Base-by-base conservation (phyloP, 2,329 filamentous ascomycete genomes). In the Fusarium burgessii region DNA sequence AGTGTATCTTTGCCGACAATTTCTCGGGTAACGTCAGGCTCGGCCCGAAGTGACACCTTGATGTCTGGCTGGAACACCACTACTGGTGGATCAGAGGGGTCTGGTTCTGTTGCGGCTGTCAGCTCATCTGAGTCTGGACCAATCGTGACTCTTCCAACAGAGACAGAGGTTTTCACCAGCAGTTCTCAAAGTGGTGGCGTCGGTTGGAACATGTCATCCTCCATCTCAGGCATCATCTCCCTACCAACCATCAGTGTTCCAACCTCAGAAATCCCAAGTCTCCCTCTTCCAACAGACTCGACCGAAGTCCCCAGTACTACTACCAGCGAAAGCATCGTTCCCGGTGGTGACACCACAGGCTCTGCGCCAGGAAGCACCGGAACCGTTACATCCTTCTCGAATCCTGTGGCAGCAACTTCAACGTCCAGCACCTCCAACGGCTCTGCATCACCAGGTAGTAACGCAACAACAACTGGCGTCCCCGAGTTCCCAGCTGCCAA, bases 401-500 rank as follows among this genome's bases (percentile, higher is more conserved):
- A 65, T 62, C 43, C 56, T 60, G 50, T 65, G n/a, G 18, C 56
- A 15, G 47, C 70, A 17, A 25, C 57, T 12, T 46, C 62, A 46
- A 54, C 57, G 23, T 33, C 45, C 4, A 18, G 15, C 32, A 43
- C 42, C 4, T 47, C 61, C 25, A 68, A 57, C 56, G 54, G 54
- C 11, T 58, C 70, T 18, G 63, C 42, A 35, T 63, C 73, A 20
- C 43, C 51, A n/a, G 20, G 41, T 27, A 20, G 38, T 27, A 70
- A 70, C 54, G 58, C 55, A 11, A 66, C 74, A 13, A 51, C 64
- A 33, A 58, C 61, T 17, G 41, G 47, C 15, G 46, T 36, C 2
- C 56, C 66, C 25, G 73, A 70, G 32, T 68, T 78, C 20, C 72
- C 78, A 5, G 78, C 76, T 9, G 77, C 72, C 20, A 80, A 79